A percentile compares a stretch with the other conserved stretches of the same genome.
Evolutionary conservation across 1,284 basidiomycete genomes (phyloP).

Genomic region (Naganishia cerealis): DNA sequence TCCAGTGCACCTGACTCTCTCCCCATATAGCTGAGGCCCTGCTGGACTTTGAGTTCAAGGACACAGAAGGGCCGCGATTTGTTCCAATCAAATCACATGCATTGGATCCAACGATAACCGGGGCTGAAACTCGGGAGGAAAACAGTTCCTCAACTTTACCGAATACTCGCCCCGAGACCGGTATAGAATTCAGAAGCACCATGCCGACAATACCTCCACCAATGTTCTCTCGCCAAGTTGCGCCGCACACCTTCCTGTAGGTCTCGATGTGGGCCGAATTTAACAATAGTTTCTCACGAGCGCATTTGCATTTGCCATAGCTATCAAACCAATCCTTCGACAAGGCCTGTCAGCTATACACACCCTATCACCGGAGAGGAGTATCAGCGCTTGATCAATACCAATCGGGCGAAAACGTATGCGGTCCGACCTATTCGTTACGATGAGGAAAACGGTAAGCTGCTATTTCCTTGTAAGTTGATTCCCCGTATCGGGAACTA

Average conservation of each 20-base stretch:
- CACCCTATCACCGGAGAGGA: slow-evolving; percentile 77
- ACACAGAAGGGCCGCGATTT: slow-evolving; percentile 66
- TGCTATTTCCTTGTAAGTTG: slow-evolving; percentile 14
- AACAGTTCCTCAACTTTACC: neutral
- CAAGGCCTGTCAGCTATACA: slow-evolving; percentile 64
- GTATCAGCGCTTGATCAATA: slow-evolving; percentile 73
- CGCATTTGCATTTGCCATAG: slow-evolving; percentile 54
- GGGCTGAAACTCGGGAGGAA: neutral
- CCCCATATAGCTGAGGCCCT: slow-evolving; percentile 67
- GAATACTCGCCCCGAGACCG: neutral
- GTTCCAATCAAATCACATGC: slow-evolving; percentile 35
- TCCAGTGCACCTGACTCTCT: neutral
- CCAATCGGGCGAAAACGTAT: slow-evolving; percentile 66
- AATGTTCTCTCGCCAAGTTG: slow-evolving; percentile 72
- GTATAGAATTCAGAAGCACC: slow-evolving; percentile 55
- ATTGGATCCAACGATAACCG: slow-evolving; percentile 39
- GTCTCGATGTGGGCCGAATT: slow-evolving; percentile 36
- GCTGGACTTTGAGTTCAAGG: slow-evolving; percentile 65
- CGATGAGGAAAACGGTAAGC: slow-evolving; percentile 60
- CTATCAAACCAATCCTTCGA: slow-evolving; percentile 72
- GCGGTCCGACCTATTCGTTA: slow-evolving; percentile 70
- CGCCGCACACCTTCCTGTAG: slow-evolving; percentile 76
- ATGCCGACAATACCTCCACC: slow-evolving; percentile 77
- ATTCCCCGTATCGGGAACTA: slow-evolving; percentile 1
- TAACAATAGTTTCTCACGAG: neutral